Base-by-base conservation (phyloP, 805 yeast genomes). In the Candida piceae region DNA sequence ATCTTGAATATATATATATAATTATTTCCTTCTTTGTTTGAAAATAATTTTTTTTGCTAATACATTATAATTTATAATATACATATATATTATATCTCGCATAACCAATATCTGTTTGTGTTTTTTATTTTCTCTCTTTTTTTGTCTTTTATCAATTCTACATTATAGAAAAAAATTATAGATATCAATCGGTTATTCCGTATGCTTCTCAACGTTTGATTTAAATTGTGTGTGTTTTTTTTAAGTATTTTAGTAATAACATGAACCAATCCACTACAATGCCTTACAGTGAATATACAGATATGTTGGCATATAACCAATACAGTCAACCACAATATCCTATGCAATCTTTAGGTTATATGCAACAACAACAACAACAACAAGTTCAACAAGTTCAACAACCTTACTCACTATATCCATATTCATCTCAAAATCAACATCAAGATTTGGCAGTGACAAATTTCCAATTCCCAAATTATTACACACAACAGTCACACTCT, bases 221-320 rank as follows among this genome's bases (percentile, higher is more conserved):
- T n/a, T n/a, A n/a, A n/a, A n/a, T n/a, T n/a, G n/a, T n/a, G n/a
- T 13, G 3, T 33, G 18, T 15, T 36, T 25, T 29, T 19, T 23
- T 18, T 8, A 17, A 20, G 2, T 8, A 7, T 18, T 18, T 16
- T 22, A 7, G 13, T 8, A 21, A 7, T 21, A 16, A 20, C 8
- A 44, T 44, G 48, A 41, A 41, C 28, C 32, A 39, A 10, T 36
- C 42, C 7, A 29, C 33, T 4, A 35, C 45, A 5, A 13, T 36
- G 6, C 42, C 49, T 5, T 45, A 45, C 28, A 30, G 28, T 15
- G 49, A 45, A 18, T 34, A 41, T 29, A 36, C 30, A 28, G 49
- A 45, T 22, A 32, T 42, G 23, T 32, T 44, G 28, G 33, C 36
- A 4, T 44, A 38, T 31, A 36, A 36, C 32, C 48, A 44, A 23